phyloP scores from a whole-genome alignment of 768 basidiomycete genomes.

The Tricholoma sp. region DNA sequence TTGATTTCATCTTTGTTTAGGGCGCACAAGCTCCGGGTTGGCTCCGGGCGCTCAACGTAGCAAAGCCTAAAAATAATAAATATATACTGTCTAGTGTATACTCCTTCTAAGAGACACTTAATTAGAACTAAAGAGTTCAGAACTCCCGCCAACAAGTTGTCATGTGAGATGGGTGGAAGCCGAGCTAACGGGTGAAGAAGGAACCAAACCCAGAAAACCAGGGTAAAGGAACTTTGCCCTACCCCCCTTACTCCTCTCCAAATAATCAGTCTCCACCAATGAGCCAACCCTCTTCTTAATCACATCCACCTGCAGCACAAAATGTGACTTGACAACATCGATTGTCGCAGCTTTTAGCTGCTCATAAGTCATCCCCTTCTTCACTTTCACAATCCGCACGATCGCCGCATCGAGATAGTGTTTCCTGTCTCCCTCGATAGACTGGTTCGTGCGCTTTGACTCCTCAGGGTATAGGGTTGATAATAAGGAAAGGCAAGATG shows the following conservation, averaged over 20 bases:
- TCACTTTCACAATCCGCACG: constrained; percentile 93
- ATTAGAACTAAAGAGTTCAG: too few species aligned
- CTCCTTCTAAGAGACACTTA: too few species aligned
- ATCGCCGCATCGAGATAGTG: constrained; percentile 90
- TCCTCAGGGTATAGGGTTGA: constrained; percentile 65
- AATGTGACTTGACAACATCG: constrained; percentile 82
- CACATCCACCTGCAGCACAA: constrained; percentile 74
- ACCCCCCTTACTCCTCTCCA: constrained; percentile 71
- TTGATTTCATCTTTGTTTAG: too few species aligned
- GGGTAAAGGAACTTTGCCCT: constrained; percentile 72
- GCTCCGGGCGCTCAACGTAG: too few species aligned
- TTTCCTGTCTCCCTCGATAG: constrained; percentile 84
- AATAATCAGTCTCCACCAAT: constrained; percentile 82
- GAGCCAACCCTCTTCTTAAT: constrained; percentile 84
- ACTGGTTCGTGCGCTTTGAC: constrained; percentile 69
- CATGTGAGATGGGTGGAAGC: too few species aligned
- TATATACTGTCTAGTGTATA: too few species aligned
- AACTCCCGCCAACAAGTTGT: too few species aligned
- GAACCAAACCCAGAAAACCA: constrained; percentile 30
- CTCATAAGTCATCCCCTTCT: constrained; percentile 78
- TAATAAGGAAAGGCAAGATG: constrained; percentile 2
- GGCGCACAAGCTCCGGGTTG: too few species aligned
- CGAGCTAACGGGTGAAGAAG: too few species aligned
- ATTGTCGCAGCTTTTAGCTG: constrained; percentile 79
- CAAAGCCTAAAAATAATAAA: too few species aligned